phyloP scores from a whole-genome alignment of 495 filamentous ascomycete species.

The Barbatosphaeria neglecta region DNA sequence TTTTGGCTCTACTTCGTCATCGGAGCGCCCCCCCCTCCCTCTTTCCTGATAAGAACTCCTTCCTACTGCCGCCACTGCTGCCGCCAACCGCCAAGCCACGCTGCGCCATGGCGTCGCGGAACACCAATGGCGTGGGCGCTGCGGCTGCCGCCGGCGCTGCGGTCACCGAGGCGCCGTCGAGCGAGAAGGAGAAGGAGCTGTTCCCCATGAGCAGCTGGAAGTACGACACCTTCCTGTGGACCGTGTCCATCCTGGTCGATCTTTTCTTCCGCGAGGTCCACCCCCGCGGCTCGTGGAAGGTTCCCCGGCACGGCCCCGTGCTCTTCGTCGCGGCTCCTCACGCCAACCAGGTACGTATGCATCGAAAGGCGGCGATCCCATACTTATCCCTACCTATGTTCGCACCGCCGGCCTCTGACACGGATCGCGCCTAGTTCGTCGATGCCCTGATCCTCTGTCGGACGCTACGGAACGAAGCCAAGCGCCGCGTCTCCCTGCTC shows the following conservation, averaged over 20 bases:
- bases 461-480: slow-evolving; percentile 69
- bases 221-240: slow-evolving; percentile 75
- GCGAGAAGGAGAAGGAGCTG: slow-evolving; percentile 38
- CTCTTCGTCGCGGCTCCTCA: slow-evolving; percentile 98
- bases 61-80: no score
- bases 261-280: slow-evolving; percentile 98
- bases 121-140: no score
- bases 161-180: slow-evolving; percentile 13
- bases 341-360: slow-evolving; percentile 78
- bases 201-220: slow-evolving; percentile 60
- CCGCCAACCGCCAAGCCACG: neutral
- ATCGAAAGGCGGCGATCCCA: neutral
- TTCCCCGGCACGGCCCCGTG: slow-evolving; percentile 75
- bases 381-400: neutral
- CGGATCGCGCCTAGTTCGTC: slow-evolving; percentile 53
- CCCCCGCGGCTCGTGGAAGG: slow-evolving; percentile 84
- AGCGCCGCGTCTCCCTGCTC: slow-evolving; percentile 80
- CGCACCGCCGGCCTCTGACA: neutral
- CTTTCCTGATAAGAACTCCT: neutral
- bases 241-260: slow-evolving; percentile 74
- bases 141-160: neutral
- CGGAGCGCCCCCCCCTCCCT: neutral
- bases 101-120: neutral
- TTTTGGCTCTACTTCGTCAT: neutral
- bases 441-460: slow-evolving; percentile 92